A percentile compares a stretch with the other conserved stretches of the same genome.
Evolutionary conservation across 768 basidiomycete genomes (phyloP).

Genomic region (Phaeotremella skinneri): DNA sequence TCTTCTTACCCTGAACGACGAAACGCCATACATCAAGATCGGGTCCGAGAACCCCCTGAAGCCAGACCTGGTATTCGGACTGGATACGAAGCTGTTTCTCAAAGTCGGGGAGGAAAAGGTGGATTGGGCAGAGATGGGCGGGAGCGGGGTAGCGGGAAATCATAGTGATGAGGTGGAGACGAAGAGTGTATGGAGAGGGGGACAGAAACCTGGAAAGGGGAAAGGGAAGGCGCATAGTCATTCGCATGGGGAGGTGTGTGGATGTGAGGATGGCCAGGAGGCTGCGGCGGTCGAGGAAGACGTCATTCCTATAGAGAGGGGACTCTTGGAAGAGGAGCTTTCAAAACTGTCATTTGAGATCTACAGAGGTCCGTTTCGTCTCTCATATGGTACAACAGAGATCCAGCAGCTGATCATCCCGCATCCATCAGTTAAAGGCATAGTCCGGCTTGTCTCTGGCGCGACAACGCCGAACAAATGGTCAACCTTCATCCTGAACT

Average conservation of each 20-base stretch:
- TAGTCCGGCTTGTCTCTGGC: slow-evolving; percentile 58
- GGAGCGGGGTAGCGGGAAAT: slow-evolving; percentile 27
- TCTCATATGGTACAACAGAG: background rate
- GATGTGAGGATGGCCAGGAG: slow-evolving; percentile 3
- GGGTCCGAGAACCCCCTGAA: slow-evolving; percentile 59
- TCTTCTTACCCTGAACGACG: slow-evolving; percentile 82
- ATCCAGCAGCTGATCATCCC: background rate
- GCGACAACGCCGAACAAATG: slow-evolving; percentile 31
- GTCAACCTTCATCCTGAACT: slow-evolving; percentile 62
- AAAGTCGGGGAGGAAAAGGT: slow-evolving; percentile 40
- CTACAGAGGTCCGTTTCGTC: slow-evolving; percentile 41
- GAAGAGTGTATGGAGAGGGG: slow-evolving; percentile 61
- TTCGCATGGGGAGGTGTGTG: slow-evolving; percentile 24
- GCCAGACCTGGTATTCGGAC: slow-evolving; percentile 78
- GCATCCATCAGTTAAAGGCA: slow-evolving; percentile 75
- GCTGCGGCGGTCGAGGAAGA: slow-evolving; percentile 1
- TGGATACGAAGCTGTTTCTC: slow-evolving; percentile 75
- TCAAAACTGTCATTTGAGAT: slow-evolving; percentile 48
- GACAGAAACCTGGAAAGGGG: slow-evolving; percentile 32
- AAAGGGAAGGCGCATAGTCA: slow-evolving; percentile 17
- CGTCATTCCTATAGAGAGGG: slow-evolving; percentile 26
- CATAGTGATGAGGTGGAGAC: slow-evolving; percentile 88
- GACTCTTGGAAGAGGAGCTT: slow-evolving; percentile 33
- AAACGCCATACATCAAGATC: slow-evolving; percentile 78
- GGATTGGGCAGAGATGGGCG: slow-evolving; percentile 24